Evolutionary conservation across 129 eudicot species (phyloP).

Genomic region (Mikania micrantha): DNA sequence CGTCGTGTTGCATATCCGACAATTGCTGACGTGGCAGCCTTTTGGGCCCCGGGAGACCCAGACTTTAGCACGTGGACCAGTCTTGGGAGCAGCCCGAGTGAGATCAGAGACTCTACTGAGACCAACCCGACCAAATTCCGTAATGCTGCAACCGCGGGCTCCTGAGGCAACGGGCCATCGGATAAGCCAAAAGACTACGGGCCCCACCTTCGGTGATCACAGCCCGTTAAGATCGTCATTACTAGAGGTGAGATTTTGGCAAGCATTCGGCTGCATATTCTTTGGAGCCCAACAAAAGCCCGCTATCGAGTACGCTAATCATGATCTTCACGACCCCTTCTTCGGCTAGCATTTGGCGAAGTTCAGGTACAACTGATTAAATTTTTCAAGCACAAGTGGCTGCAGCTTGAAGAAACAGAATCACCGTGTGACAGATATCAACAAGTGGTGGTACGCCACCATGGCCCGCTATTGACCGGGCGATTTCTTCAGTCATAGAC

Average conservation of each 20-base stretch:
- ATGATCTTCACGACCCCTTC: slow-evolving; percentile 68
- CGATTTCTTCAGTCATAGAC: slow-evolving; percentile 68
- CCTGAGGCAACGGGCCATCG: slow-evolving; percentile 85
- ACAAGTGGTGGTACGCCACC: slow-evolving; percentile 77
- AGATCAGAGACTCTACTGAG: slow-evolving; percentile 36
- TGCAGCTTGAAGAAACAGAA: slow-evolving; percentile 76
- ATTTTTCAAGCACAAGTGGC: slow-evolving; percentile 81
- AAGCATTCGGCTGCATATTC: slow-evolving; percentile 91
- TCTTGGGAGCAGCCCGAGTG: slow-evolving; percentile 58
- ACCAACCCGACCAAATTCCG: slow-evolving; percentile 66
- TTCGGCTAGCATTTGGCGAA: slow-evolving; percentile 64
- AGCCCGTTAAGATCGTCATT: slow-evolving; percentile 51
- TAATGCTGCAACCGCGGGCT: slow-evolving; percentile 79
- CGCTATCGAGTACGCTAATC: slow-evolving; percentile 64
- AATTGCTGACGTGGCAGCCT: slow-evolving; percentile 73
- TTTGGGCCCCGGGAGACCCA: slow-evolving; percentile 75
- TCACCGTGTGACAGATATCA: slow-evolving; percentile 63
- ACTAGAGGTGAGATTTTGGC: slow-evolving; percentile 62
- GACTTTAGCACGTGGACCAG: slow-evolving; percentile 63
- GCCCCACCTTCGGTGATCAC: slow-evolving; percentile 69
- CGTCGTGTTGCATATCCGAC: slow-evolving; percentile 55
- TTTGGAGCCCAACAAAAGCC: slow-evolving; percentile 57
- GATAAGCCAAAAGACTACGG: slow-evolving; percentile 46
- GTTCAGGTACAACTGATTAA: slow-evolving; percentile 69
- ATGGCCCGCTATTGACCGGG: slow-evolving; percentile 65